Percentiles rank a stretch among this genome's conserved stretches.
Conservation (phyloP, 2,329 filamentous ascomycete species). For the Ophiostoma perfectum region DNA sequence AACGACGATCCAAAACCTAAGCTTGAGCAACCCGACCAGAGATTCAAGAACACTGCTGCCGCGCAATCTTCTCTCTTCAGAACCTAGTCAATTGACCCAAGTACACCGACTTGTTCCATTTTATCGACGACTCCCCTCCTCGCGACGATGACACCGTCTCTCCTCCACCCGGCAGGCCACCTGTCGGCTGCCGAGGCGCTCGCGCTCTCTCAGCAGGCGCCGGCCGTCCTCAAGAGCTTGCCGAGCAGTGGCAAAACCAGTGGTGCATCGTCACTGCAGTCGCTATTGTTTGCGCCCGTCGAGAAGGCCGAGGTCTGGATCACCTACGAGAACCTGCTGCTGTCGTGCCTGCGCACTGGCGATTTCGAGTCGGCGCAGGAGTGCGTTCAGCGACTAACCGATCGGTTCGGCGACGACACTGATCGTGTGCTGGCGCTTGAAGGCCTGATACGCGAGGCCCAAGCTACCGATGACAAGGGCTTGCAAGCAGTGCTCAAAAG, state of each 20-base stretch:
- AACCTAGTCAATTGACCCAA: no score
- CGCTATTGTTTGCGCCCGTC: conserved; percentile 46
- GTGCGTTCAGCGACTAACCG: conserved; percentile 68
- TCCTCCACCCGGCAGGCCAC: conserved; percentile 53
- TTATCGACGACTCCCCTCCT: neutral
- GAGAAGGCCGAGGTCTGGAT: conserved; percentile 80
- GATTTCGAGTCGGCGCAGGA: conserved; percentile 72
- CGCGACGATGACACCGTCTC: conserved; percentile 44
- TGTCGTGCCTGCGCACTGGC: conserved; percentile 76
- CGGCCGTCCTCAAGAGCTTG: conserved; percentile 49
- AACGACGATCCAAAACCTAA: neutral
- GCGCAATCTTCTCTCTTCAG: no score
- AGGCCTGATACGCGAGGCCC: conserved; percentile 82
- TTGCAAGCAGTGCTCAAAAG: conserved; percentile 66
- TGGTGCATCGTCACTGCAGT: conserved; percentile 45
- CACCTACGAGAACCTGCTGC: conserved; percentile 78
- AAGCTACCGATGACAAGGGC: conserved; percentile 55
- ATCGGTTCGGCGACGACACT: conserved; percentile 77
- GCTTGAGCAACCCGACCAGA: no score
- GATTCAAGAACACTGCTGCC: neutral
- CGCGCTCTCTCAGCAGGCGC: conserved; percentile 56
- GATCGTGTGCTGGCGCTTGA: conserved; percentile 79
- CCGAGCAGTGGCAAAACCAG: conserved; percentile 45
- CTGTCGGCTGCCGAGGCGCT: conserved; percentile 53
- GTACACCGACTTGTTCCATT: neutral